Base-by-base conservation (phyloP, 1,284 basidiomycete genomes). In the Prillingera fragicola region DNA sequence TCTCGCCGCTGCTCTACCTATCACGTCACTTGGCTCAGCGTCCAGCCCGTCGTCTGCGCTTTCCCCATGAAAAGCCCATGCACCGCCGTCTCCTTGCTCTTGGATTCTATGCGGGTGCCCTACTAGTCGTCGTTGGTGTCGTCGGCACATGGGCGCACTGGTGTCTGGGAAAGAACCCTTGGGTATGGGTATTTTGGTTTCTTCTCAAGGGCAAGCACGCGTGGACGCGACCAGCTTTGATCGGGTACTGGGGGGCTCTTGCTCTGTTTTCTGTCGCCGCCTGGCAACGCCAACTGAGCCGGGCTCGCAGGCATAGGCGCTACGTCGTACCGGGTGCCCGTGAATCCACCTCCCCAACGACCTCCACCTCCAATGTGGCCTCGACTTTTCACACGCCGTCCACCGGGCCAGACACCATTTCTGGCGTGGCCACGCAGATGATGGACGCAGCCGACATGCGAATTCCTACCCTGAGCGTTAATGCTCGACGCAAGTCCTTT, bases 401-500 rank as follows among this genome's bases (percentile, higher is more conserved):
- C 8, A 10, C 32, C 32, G n/a, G n/a, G n/a, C n/a, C n/a, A n/a
- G 32, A 8, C 8, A 18, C 32, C 32, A n/a, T 33, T 12, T 13
- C 32, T 8, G 14, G 32, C 3, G 69, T 70, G 4, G 87, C 85
- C n/a, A 84, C 81, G 13, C 87, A 89, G 57, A 73, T 87, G 57
- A 74, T 91, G 60, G 85, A 90, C 62, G 86, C 85, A 25, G 87
- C 87, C 3, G 84, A 90, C 69, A 87, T 87, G 69, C 81, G 80
- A 48, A 83, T 91, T 47, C 87, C 88, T n/a, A 87, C 85, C 18
- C 73, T 98, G 47, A 83, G 85, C 33, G 74, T 97, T 51, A 98
- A 99, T 67, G 88, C 87, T n/a, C 78, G 94, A 43, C 78, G 95
- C 45, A 99, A 99, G 71, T 96, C 87, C 71, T 99, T 99, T 74